Evolutionary conservation across 2,329 filamentous ascomycete species (phyloP).

Genomic region (Exophiala oligosperma): DNA sequence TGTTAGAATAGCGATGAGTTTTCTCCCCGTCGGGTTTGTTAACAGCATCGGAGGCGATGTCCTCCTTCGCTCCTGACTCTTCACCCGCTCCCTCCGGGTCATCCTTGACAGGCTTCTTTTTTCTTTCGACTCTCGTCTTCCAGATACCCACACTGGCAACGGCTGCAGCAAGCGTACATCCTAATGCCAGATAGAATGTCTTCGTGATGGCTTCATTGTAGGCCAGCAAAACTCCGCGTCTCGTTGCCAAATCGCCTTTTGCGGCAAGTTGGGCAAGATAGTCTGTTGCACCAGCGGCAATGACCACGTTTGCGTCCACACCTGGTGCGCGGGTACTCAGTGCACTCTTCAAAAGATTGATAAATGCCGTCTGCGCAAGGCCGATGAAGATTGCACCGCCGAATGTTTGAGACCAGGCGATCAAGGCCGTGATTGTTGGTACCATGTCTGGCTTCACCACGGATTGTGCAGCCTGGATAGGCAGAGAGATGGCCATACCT

Average conservation of each 20-base stretch:
- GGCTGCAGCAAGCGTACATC: constrained; percentile 3
- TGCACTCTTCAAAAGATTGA: constrained; percentile 17
- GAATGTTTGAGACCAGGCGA: constrained; percentile 27
- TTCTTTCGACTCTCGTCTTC: constrained; percentile 15
- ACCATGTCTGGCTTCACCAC: constrained; percentile 23
- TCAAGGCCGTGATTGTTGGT: constrained; percentile 25
- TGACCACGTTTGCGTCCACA: constrained; percentile 20
- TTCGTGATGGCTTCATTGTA: constrained; percentile 25
- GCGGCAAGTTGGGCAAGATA: constrained; percentile 13
- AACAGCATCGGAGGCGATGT: neutral
- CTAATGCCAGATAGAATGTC: constrained; percentile 23
- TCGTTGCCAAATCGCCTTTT: neutral
- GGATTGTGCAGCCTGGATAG: constrained; percentile 26
- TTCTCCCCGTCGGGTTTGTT: neutral
- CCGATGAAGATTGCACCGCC: constrained; percentile 28
- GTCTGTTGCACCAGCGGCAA: constrained; percentile 24
- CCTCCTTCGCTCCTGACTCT: neutral
- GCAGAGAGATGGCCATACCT: constrained; percentile 32
- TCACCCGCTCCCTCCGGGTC: neutral
- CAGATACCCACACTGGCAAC: constrained; percentile 18
- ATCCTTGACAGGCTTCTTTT: constrained; percentile 3
- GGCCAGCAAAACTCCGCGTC: constrained; percentile 31
- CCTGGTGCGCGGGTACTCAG: constrained; percentile 8
- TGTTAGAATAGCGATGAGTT: too few species aligned
- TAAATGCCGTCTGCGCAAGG: constrained; percentile 27